Percentiles rank a stretch among this genome's conserved stretches.
These are phyloP conservation scores for Micractinium sp. DNA, from an alignment of 139 green algal genomes.

Conservation along the genomic window DNA sequence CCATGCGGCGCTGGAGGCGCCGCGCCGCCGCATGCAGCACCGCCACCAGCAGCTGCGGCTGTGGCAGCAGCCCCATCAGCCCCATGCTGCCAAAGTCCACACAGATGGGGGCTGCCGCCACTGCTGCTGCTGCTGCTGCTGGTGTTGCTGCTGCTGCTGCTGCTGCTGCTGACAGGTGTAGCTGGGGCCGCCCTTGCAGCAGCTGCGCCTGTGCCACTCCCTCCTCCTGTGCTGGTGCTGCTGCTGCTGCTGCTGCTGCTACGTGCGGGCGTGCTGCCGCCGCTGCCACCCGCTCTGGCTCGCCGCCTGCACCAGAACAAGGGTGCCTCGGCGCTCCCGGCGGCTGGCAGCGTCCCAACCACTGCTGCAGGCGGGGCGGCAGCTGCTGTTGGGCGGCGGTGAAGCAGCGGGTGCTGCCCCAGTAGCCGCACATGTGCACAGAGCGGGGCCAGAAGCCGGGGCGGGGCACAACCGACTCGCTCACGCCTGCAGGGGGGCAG, in stretches of 20 bases:
- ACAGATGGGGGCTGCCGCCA: slow-evolving; percentile 2
- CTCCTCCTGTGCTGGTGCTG: neutral
- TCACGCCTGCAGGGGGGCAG: slow-evolving; percentile 52
- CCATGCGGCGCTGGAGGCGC: neutral
- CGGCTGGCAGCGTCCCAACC: neutral
- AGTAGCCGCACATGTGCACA: slow-evolving; percentile 59
- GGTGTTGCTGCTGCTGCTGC: neutral
- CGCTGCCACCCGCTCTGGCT: neutral
- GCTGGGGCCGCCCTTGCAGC: neutral
- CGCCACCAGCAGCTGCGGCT: slow-evolving; percentile 35
- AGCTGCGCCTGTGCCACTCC: neutral
- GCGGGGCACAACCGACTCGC: slow-evolving; percentile 42
- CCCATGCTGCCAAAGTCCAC: slow-evolving; percentile 72
- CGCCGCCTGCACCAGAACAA: too few species aligned
- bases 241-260: neutral
- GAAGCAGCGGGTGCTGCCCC: slow-evolving; percentile 25
- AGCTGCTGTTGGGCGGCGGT: neutral
- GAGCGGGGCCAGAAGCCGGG: slow-evolving; percentile 58
- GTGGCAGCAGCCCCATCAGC: slow-evolving; percentile 61
- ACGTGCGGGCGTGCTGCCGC: neutral
- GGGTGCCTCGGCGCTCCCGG: too few species aligned
- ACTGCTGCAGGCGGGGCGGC: neutral
- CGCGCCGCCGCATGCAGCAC: slow-evolving; percentile 48
- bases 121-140: neutral
- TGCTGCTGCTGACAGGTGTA: neutral